Percentiles rank a stretch among this genome's conserved stretches.
These are phyloP conservation scores for Metarhizium album DNA, from an alignment of 2,329 filamentous ascomycete species.

Conservation along the genomic window DNA sequence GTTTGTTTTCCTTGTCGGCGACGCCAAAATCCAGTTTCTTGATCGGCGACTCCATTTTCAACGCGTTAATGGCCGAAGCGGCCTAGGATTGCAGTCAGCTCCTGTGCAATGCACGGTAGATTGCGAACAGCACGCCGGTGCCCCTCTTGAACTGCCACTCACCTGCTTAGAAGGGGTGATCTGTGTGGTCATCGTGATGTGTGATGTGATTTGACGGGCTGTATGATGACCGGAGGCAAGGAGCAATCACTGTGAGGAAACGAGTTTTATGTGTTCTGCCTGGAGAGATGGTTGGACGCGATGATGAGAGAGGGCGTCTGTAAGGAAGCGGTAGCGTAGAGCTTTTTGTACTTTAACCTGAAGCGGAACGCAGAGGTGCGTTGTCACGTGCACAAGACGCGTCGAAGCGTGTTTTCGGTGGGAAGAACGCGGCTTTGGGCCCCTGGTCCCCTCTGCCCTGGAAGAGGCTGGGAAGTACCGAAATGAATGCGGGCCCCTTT, in stretches of 20 bases:
- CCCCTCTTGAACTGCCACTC: slow-evolving; percentile 17
- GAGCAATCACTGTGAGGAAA: slow-evolving; percentile 10
- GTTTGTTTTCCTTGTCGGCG: slow-evolving; percentile 73
- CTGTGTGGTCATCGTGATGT: slow-evolving; percentile 59
- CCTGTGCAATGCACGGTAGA: slow-evolving; percentile 9
- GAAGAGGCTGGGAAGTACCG: slow-evolving; percentile 7
- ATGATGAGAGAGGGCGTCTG: slow-evolving; percentile 15
- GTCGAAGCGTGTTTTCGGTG: slow-evolving; percentile 21
- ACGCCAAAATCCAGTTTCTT: slow-evolving; percentile 78
- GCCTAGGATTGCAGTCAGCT: slow-evolving; percentile 46
- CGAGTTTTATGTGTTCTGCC: slow-evolving; percentile 12
- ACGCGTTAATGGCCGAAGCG: slow-evolving; percentile 72
- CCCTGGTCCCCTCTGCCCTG: slow-evolving; percentile 7
- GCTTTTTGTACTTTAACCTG: slow-evolving; percentile 24
- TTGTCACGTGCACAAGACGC: slow-evolving; percentile 28
- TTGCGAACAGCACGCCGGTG: not conserved
- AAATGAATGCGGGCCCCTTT: no score
- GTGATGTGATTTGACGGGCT: slow-evolving; percentile 6
- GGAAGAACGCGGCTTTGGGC: slow-evolving; percentile 10
- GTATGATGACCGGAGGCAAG: slow-evolving; percentile 5
- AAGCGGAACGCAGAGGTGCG: slow-evolving; percentile 17
- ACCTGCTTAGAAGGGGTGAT: slow-evolving; percentile 53
- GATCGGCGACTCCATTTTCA: slow-evolving; percentile 86
- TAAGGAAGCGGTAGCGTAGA: slow-evolving; percentile 17
- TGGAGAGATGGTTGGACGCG: slow-evolving; percentile 17